Evolutionary conservation across 1,284 basidiomycete species (phyloP).

Genomic region (Pseudozyma hubeiensis): DNA sequence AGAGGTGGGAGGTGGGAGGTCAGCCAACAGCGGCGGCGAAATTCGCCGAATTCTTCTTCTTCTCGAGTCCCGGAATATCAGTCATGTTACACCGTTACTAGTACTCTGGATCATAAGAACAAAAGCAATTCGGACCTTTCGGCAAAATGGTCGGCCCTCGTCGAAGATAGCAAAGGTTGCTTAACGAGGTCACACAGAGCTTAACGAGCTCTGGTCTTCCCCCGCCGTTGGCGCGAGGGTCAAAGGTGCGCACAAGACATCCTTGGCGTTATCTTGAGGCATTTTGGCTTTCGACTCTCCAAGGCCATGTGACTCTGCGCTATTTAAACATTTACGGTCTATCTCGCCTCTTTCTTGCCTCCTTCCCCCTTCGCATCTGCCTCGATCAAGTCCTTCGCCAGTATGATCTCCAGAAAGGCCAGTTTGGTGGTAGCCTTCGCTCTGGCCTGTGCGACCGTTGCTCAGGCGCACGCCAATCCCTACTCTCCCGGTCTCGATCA

Average conservation of each 20-base stretch:
- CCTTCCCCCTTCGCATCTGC: background rate
- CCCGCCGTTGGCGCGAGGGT: conserved; percentile 5
- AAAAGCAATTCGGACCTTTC: conserved; percentile 1
- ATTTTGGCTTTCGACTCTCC: background rate
- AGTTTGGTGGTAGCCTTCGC: conserved; percentile 5
- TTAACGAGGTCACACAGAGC: background rate
- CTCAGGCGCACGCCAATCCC: conserved; percentile 18
- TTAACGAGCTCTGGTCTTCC: conserved; percentile 20
- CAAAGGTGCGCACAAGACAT: conserved; percentile 7
- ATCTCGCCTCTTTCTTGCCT: background rate
- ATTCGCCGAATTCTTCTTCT: conserved; percentile 26
- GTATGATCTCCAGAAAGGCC: conserved; percentile 18
- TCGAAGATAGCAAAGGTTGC: background rate
- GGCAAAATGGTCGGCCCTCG: conserved; percentile 18
- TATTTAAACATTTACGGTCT: background rate
- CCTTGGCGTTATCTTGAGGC: background rate
- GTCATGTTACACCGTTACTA: conserved; percentile 17
- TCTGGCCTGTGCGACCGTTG: conserved; percentile 7
- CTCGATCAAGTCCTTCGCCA: background rate
- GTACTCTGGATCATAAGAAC: background rate
- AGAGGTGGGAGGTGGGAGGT: background rate
- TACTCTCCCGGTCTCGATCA: conserved; percentile 36
- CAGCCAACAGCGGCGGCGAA: conserved; percentile 5
- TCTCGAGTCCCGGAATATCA: too few relatives aligned
- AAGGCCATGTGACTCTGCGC: background rate